Percentiles rank a stretch among this genome's conserved stretches.
Conservation (phyloP, 441 rosid genomes). For the Pelargonium fulgidum region DNA sequence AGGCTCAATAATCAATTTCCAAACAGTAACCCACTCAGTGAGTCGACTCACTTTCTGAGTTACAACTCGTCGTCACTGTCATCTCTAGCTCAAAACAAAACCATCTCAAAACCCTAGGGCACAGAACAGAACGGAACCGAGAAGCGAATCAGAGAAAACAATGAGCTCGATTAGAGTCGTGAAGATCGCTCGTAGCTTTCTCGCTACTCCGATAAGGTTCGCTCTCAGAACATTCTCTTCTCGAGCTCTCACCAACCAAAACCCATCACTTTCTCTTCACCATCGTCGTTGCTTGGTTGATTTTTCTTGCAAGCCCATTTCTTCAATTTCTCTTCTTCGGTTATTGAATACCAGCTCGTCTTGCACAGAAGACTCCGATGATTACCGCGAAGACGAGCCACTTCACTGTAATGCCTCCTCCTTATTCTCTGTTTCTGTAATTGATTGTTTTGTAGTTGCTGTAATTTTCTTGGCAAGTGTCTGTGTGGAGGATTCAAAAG, state of each 20-base stretch:
- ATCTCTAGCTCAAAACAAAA: too few relatives aligned
- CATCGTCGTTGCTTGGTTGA: not conserved
- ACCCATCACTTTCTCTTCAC: slow-evolving; percentile 3
- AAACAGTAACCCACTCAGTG: too few relatives aligned
- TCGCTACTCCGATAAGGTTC: not conserved
- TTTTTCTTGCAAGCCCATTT: not conserved
- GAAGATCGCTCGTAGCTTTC: slow-evolving; percentile 16
- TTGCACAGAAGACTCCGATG: slow-evolving; percentile 6
- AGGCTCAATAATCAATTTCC: too few relatives aligned
- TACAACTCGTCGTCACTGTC: too few relatives aligned
- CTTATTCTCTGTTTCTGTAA: not conserved
- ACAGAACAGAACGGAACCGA: too few relatives aligned
- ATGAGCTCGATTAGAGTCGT: not conserved
- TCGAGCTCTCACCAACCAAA: slow-evolving; percentile 11
- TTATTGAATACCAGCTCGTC: slow-evolving; percentile 16
- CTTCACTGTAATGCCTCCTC: slow-evolving; percentile 28
- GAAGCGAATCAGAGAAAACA: not conserved
- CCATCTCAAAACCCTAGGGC: too few relatives aligned
- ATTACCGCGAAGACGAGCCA: slow-evolving; percentile 16
- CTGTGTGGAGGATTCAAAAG: not conserved
- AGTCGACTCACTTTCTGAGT: too few relatives aligned
- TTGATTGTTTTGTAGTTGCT: not conserved
- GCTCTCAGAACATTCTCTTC: slow-evolving; percentile 9
- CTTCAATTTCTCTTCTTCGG: slow-evolving; percentile 22
- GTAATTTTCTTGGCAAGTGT: not conserved